phyloP scores from a whole-genome alignment of 345 rosid species.

The Eucalyptus leucophloia region DNA sequence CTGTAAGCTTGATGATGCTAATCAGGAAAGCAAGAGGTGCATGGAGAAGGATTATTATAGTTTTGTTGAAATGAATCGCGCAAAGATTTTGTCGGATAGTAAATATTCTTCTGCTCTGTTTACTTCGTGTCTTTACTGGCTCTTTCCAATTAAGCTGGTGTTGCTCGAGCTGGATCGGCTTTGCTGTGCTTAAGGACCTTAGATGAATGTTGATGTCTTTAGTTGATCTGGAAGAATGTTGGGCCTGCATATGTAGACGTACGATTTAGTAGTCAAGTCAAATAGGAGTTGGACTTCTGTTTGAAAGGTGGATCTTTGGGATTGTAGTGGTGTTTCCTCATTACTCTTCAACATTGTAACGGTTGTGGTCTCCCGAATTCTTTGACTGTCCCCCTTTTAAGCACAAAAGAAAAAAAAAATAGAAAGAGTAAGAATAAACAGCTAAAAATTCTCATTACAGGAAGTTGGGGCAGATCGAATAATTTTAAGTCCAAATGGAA shows the following conservation, averaged over 20 bases:
- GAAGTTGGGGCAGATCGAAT: not conserved
- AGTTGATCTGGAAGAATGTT: not conserved
- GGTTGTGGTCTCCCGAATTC: not conserved
- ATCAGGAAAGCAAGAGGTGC: not conserved
- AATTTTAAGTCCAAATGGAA: not conserved
- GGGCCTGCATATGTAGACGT: not conserved
- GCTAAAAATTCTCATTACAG: not conserved
- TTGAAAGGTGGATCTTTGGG: not conserved
- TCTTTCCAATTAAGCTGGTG: not conserved
- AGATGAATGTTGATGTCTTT: not conserved
- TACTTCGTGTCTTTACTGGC: not conserved
- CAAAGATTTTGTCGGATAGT: not conserved
- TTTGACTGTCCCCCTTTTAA: not conserved
- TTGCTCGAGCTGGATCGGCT: not conserved
- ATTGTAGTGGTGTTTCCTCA: not conserved
- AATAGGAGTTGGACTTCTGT: not conserved
- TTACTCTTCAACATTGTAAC: not conserved
- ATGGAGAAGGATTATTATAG: not conserved
- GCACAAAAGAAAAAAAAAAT: not conserved
- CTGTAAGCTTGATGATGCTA: not conserved
- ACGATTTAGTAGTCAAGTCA: not conserved
- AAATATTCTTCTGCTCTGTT: not conserved
- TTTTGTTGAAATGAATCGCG: not conserved
- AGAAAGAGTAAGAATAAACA: not conserved
- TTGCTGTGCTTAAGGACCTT: not conserved